Evolutionary conservation across 225 moss, liverwort and hornwort genomes (phyloP), one percentile per base, ranked within the genome.

Genomic region (Physcomitrellopsis africana): DNA sequence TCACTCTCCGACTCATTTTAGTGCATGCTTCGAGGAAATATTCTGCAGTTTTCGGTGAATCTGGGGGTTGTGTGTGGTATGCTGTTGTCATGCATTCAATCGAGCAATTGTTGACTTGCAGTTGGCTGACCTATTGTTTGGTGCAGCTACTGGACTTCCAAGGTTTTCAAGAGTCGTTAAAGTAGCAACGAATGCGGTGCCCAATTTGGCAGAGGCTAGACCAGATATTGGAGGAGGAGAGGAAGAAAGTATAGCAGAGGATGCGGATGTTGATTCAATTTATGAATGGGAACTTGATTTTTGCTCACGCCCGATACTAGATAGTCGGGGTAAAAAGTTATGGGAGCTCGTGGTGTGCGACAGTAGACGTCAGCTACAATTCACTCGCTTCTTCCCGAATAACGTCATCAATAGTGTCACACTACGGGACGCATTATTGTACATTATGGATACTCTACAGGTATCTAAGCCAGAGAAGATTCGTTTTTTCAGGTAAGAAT

Each of bases 271-370:
- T 43, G 82, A 74, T 55, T 75, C 81, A 3, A 88, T 97, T 65
- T 87, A 81, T 57, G 96, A 97, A 80, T 97, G 96, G 96, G 96
- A 97, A 81, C 82, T 97, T 46, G 94, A 97, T 76, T 94, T 97
- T 46, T 94, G 96, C 86, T 97, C 96, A 10, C 86, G 96, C 14
- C 96, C 96, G 3, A 94, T 97, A 41, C 74, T 97, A 78, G 96
- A 97, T 79, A 65, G 75, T 32, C 89, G 96, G 57, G 92, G 96
- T 81, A 96, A 96, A 66, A 96, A 94, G 83, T 65, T 96, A 67
- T 96, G 96, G 96, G 96, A 96, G 86, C 91, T 96, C 32, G 89
- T 92, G 61, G 96, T 96, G 3, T 96, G 96, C 67, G 96, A 96
- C 73, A 90, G 88, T 78, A 84, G 86, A 76, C 81, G 94, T 45